A percentile compares a stretch with the other conserved stretches of the same genome.
These are phyloP conservation scores for Verbena officinalis DNA, from an alignment of 257 asterid species.

Conservation along the genomic window DNA sequence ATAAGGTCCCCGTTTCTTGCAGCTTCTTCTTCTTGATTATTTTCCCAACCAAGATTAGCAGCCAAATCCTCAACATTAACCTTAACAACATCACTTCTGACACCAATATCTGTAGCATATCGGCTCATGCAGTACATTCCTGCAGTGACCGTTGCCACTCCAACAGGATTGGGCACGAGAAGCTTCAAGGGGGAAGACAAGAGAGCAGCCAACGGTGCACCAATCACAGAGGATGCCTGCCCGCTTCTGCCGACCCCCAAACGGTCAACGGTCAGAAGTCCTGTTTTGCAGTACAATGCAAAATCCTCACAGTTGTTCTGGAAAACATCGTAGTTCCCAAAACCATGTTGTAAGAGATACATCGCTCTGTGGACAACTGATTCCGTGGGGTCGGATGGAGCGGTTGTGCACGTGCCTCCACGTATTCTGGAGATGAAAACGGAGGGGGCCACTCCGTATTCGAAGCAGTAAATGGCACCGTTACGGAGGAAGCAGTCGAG, in stretches of 20 bases:
- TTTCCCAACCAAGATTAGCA: conserved; percentile 48
- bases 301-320: conserved; percentile 93
- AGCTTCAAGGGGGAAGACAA: conserved; percentile 72
- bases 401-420: conserved; percentile 86
- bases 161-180: conserved; percentile 72
- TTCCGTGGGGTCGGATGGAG: conserved; percentile 60
- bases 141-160: conserved; percentile 76
- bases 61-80: conserved; percentile 79
- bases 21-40: conserved; percentile 30
- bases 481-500: conserved; percentile 73
- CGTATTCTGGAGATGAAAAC: conserved; percentile 70
- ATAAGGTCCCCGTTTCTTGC: conserved; percentile 31
- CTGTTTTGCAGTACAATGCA: conserved; percentile 81
- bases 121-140: conserved; percentile 89
- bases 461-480: conserved; percentile 67
- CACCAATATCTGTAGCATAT: conserved; percentile 82
- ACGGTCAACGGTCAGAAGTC: conserved; percentile 67
- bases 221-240: conserved; percentile 74
- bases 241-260: conserved; percentile 84
- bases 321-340: conserved; percentile 72
- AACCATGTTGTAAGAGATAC: conserved; percentile 80
- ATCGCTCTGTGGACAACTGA: conserved; percentile 68
- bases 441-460: conserved; percentile 71
- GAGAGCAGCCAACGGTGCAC: conserved; percentile 82
- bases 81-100: conserved; percentile 66